Evolutionary conservation across 2,329 filamentous ascomycete genomes (phyloP).

Genomic region (Aureobasidium sp.): DNA sequence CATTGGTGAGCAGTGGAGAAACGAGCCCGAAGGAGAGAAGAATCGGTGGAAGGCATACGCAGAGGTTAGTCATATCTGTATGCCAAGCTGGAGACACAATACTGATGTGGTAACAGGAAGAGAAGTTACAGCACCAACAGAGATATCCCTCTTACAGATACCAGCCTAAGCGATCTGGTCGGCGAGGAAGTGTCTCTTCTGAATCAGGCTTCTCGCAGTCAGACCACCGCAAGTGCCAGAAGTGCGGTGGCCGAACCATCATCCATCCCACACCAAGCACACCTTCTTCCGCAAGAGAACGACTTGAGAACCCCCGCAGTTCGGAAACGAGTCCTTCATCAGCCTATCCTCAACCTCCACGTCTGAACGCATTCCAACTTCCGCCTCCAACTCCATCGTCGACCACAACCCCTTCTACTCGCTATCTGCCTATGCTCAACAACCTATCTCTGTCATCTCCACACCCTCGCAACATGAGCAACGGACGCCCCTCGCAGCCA

Average conservation of each 20-base stretch:
- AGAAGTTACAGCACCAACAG: conserved; percentile 80
- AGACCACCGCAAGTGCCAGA: conserved; percentile 53
- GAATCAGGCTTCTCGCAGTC: conserved; percentile 18
- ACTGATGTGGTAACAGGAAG: conserved; percentile 49
- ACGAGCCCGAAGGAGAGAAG: conserved; percentile 66
- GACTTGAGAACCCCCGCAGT: neutral
- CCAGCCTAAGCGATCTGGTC: conserved; percentile 60
- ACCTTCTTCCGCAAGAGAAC: conserved; percentile 21
- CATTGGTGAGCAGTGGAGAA: conserved; percentile 86
- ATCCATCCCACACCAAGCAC: conserved; percentile 21
- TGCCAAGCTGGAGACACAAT: neutral
- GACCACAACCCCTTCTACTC: conserved; percentile 28
- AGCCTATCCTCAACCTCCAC: conserved; percentile 5
- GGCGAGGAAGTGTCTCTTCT: conserved; percentile 33
- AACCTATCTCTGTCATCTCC: conserved; percentile 32
- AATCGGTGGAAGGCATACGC: conserved; percentile 82
- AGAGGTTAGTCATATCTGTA: conserved; percentile 49
- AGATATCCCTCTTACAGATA: conserved; percentile 94
- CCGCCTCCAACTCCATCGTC: conserved; percentile 27
- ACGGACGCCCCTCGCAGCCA: conserved; percentile 6
- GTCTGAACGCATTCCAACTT: conserved; percentile 17
- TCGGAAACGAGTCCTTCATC: conserved; percentile 13
- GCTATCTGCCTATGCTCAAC: conserved; percentile 30
- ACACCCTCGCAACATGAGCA: conserved; percentile 20
- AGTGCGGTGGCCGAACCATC: conserved; percentile 64